Evolutionary conservation across 2,329 filamentous ascomycete species (phyloP).

Genomic region (Fusarium stilboides): DNA sequence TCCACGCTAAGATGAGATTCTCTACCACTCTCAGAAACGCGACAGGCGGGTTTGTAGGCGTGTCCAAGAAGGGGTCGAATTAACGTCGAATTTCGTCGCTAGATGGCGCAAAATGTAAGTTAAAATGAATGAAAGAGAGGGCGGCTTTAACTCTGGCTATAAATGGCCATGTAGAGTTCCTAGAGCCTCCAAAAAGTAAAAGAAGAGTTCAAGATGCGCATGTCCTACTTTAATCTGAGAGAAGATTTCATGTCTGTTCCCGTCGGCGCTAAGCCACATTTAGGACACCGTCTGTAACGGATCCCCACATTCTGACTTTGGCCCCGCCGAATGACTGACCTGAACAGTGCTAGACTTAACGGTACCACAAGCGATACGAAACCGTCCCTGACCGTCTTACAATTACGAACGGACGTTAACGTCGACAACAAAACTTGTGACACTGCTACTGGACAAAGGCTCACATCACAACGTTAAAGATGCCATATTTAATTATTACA

Average conservation of each 20-base stretch:
- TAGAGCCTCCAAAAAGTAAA: constrained; percentile 1
- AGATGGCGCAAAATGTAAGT: not conserved
- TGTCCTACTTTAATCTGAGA: constrained; percentile 35
- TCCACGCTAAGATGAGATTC: not conserved
- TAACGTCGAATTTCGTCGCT: not conserved
- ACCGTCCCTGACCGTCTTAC: not conserved
- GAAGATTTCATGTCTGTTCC: constrained; percentile 39
- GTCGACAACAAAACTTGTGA: not conserved
- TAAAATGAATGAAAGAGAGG: not conserved
- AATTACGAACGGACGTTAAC: not conserved
- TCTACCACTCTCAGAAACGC: not conserved
- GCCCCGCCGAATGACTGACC: not conserved
- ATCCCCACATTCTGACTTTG: not conserved
- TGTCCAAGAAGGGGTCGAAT: not conserved
- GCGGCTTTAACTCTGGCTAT: not conserved
- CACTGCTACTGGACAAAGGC: no score
- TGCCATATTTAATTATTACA: constrained; percentile 8
- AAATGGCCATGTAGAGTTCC: not conserved
- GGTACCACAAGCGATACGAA: not conserved
- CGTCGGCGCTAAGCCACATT: constrained; percentile 22
- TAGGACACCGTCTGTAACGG: constrained; percentile 20
- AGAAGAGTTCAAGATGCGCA: constrained; percentile 23
- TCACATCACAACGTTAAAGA: not conserved
- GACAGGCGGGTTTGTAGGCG: not conserved
- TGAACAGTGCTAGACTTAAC: constrained; percentile 1